Percentiles rank a stretch among this genome's conserved stretches.
Conservation (phyloP, 2,329 filamentous ascomycete genomes). For the Tolypocladium sp. region DNA sequence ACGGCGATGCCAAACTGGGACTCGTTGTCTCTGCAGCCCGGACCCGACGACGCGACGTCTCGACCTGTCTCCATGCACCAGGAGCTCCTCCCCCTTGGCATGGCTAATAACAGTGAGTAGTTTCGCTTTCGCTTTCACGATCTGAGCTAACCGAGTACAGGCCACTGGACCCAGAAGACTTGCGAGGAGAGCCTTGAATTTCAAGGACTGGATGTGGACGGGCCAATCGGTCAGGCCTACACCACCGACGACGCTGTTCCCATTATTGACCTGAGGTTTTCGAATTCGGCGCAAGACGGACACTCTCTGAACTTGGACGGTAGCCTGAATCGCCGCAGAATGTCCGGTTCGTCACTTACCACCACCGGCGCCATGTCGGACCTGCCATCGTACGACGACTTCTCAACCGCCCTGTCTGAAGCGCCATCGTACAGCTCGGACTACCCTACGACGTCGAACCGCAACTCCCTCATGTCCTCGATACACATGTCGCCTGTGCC, state of each 20-base stretch:
- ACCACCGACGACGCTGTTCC: conserved; percentile 54
- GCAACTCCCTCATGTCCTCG: conserved; percentile 61
- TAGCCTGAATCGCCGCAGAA: conserved; percentile 47
- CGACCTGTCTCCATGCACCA: conserved; percentile 50
- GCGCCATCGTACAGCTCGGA: conserved; percentile 58
- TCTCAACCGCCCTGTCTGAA: conserved; percentile 57
- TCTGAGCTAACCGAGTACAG: not conserved
- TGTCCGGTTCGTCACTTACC: conserved; percentile 67
- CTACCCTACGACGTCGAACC: conserved; percentile 57
- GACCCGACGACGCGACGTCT: conserved; percentile 41
- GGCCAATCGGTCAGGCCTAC: conserved; percentile 53
- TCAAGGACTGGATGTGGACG: conserved; percentile 45
- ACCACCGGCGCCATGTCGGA: conserved; percentile 57
- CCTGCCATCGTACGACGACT: conserved; percentile 63
- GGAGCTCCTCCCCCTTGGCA: conserved; percentile 20
- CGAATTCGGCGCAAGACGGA: conserved; percentile 34
- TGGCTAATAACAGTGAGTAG: conserved; percentile 19
- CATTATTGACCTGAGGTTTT: conserved; percentile 51
- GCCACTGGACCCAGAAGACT: conserved; percentile 41
- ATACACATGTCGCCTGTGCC: conserved; percentile 65
- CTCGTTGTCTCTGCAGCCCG: conserved; percentile 41
- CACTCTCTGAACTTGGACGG: conserved; percentile 42
- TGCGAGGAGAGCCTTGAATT: conserved; percentile 49
- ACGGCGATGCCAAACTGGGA: conserved; percentile 48
- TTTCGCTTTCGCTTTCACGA: not conserved